phyloP scores from a whole-genome alignment of 1,139 yeast genomes.

The Kurtzmaniella quercitrusa region DNA sequence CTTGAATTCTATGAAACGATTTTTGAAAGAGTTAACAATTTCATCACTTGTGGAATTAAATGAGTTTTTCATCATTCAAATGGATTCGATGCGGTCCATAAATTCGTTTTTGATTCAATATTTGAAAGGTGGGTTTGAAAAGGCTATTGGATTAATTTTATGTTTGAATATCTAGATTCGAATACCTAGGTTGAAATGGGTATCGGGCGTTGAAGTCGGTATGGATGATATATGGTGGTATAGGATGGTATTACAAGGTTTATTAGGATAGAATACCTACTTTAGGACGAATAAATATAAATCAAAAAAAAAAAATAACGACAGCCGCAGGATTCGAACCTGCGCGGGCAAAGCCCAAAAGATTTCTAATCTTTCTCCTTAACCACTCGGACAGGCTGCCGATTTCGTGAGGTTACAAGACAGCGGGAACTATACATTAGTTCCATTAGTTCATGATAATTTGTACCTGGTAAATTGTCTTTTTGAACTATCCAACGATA shows the following conservation, averaged over 20 bases:
- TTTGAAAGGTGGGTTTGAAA: conserved; percentile 26
- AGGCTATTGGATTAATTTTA: conserved; percentile 14
- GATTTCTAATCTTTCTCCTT: conserved; percentile 35
- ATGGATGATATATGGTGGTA: neutral
- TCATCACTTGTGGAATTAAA: conserved; percentile 7
- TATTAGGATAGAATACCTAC: neutral
- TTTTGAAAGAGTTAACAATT: conserved; percentile 7
- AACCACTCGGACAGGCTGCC: conserved; percentile 29
- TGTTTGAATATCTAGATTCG: conserved; percentile 4
- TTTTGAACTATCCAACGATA: too few relatives aligned
- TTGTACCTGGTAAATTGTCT: too few relatives aligned
- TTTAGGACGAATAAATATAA: neutral
- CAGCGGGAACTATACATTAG: too few relatives aligned
- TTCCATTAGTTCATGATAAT: too few relatives aligned
- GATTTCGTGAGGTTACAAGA: too few relatives aligned
- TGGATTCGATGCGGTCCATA: conserved; percentile 10
- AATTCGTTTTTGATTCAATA: conserved; percentile 21
- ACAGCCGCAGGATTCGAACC: conserved; percentile 38
- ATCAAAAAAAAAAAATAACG: conserved; percentile 16
- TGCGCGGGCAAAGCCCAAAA: conserved; percentile 36
- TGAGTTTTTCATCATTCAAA: conserved; percentile 9
- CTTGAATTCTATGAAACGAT: neutral
- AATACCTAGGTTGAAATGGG: too few relatives aligned
- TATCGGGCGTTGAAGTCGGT: neutral
- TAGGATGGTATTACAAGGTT: neutral